Percentiles rank a stretch among this genome's conserved stretches.
phyloP scores from a whole-genome alignment of 768 basidiomycete genomes.

The Termitomyces sp. region DNA sequence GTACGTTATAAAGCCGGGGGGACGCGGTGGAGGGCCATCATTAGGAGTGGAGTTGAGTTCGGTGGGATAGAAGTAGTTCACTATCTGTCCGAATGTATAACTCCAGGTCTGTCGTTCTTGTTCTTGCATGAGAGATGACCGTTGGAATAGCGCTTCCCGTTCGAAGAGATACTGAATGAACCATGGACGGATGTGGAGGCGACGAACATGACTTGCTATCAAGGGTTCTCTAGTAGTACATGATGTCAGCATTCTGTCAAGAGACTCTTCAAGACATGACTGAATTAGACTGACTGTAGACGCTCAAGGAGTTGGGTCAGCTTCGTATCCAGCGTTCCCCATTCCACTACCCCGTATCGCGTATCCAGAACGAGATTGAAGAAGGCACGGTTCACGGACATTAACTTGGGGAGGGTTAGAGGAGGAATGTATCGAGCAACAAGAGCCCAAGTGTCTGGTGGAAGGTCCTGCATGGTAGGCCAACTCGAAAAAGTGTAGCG shows the following conservation, averaged over 20 bases:
- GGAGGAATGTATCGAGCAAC: slow-evolving; percentile 19
- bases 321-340: slow-evolving; percentile 25
- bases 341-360: slow-evolving; percentile 27
- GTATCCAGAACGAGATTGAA: slow-evolving; percentile 25
- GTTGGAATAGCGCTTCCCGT: slow-evolving; percentile 13
- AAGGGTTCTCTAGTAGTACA: slow-evolving; percentile 23
- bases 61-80: not conserved
- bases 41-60: not conserved
- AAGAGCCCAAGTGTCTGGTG: slow-evolving; percentile 31
- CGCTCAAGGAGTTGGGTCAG: slow-evolving; percentile 24
- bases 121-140: not conserved
- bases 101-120: not conserved
- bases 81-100: not conserved
- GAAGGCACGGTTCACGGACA: slow-evolving; percentile 31
- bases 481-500: not conserved
- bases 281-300: slow-evolving; percentile 23
- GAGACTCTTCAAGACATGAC: not conserved
- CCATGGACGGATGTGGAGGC: slow-evolving; percentile 34
- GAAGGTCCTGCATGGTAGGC: slow-evolving; percentile 16
- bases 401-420: slow-evolving; percentile 12
- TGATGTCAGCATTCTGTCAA: not conserved
- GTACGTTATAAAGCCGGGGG: slow-evolving; percentile 1
- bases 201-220: slow-evolving; percentile 28
- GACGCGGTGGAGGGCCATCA: not conserved
- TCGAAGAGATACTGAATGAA: slow-evolving; percentile 32